phyloP scores from a whole-genome alignment of 2,329 filamentous ascomycete genomes.

The Ceratocystiopsis brevicomis region DNA sequence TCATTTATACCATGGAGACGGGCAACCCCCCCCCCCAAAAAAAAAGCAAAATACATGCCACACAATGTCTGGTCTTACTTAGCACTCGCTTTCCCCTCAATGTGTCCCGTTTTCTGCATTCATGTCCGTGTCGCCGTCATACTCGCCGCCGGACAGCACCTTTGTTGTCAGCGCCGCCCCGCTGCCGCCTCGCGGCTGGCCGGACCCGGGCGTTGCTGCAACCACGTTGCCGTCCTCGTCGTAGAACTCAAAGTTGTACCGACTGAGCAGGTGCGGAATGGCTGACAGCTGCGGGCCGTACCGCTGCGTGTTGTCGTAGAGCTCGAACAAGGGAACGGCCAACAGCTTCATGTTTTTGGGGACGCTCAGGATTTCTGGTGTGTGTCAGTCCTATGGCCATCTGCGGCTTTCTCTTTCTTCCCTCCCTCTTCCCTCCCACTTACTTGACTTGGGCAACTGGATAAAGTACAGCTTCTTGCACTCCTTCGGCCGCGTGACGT shows the following conservation, averaged over 20 bases:
- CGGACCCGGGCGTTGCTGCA: slow-evolving; percentile 60
- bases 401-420: too few relatives aligned
- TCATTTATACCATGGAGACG: too few relatives aligned
- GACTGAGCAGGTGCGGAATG: slow-evolving; percentile 82
- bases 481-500: slow-evolving; percentile 92
- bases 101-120: slow-evolving; percentile 22
- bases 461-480: slow-evolving; percentile 99
- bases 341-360: slow-evolving; percentile 99
- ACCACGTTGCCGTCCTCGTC: slow-evolving; percentile 82
- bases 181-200: slow-evolving; percentile 19
- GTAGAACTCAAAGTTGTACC: slow-evolving; percentile 95
- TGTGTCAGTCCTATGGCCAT: too few relatives aligned
- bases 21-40: too few relatives aligned
- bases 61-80: neutral
- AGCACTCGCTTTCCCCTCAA: neutral
- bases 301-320: slow-evolving; percentile 90
- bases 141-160: slow-evolving; percentile 35
- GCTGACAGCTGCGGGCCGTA: slow-evolving; percentile 94
- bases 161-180: slow-evolving; percentile 44
- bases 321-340: slow-evolving; percentile 87
- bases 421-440: slow-evolving; percentile 16
- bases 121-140: slow-evolving; percentile 45
- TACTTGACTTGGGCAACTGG: slow-evolving; percentile 79
- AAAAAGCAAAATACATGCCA: neutral
- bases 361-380: slow-evolving; percentile 77